Base-by-base conservation (phyloP, 306 rosid species). In the Castanea crenata region DNA sequence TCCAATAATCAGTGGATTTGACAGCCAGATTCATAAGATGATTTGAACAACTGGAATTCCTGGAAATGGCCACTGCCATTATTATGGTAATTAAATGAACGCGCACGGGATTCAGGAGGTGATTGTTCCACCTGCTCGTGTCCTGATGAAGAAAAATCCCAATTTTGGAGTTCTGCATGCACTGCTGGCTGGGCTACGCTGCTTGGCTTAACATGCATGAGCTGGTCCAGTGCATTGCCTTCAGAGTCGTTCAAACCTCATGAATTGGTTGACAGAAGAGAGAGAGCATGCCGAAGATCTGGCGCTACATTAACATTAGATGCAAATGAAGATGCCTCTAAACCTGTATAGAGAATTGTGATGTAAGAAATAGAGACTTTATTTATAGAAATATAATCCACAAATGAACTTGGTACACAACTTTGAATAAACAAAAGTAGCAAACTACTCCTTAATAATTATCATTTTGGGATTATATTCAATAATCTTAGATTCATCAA, bases 231-330 rank as follows among this genome's bases (percentile, higher is more conserved):
- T 9, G 51, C 72, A 62, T 62, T 62, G 12, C 49, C 49, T 67
- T 67, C 51, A 4, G 72, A 67, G 25, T 67, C 29, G 1, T 35
- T 35, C 51, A 32, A 21, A 67, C 72, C 72, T 29, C 52, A 67
- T n/a, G 72, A 67, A 67, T 4, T 19, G 25, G 52, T 67, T 67
- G 72, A 67, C 72, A 67, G 72, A 67, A 67, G 72, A 67, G 72
- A 67, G 72, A 67, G 72, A 67, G 72, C 72, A 67, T 52, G 51
- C 27, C 52, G 72, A n/a, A 67, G 5, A 67, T 67, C 72, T 9
- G 27, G 72, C n/a, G 4, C 51, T 67, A 32, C 65, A 23, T 59
- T 27, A 59, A 23, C 31, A 23, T 59, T 59, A 59, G 65, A 11
- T 13, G 65, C 65, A 59, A 59, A 59, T 0, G 65, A 59, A 21